Evolutionary conservation across 768 basidiomycete genomes (phyloP), one percentile per base, ranked within the genome.

Genomic region (Floccularia luteovirens): DNA sequence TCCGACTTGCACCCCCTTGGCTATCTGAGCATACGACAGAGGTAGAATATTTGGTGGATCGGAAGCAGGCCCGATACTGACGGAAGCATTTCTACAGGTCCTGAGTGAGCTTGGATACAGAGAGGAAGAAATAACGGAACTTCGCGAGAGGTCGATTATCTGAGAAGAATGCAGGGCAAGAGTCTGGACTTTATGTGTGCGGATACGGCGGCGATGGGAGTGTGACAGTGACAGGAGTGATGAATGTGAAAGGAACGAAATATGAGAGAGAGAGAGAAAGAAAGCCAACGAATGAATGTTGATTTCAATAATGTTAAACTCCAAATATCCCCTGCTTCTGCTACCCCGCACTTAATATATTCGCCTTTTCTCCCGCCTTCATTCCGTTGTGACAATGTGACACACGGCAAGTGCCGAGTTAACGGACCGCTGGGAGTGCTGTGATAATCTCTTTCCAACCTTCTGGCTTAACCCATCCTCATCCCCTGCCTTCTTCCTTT

Each of bases 1-100:
- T 90, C 30, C 70, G 65, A 36, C 70, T 75, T 42, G 75, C 87
- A n/a, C 89, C 90, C 8, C 90, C 90, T n/a, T 90, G 79, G 72
- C 67, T 89, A 17, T 88, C 86, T 38, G 77, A 91, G 49, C 90
- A 91, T 58, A 91, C 89, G 11, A 65, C 63, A 3, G 84, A 90
- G 75, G 83, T 82, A 40, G 38, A 14, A 17, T 35, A 36, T 31
- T 13, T 10, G 14, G 12, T 31, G 8, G 36, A 8, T 31, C 30
- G 24, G 24, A 34, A 22, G 31, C 33, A 34, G 14, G 27, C 13
- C 16, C 20, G 10, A 34, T 20, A 17, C 28, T 46, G 36, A 44
- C 44, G 34, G 10, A 39, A 41, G 23, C 37, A 42, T 39, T 34
- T 43, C 39, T 39, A 28, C 38, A 79, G 69, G 66, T 71, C 31